Base-by-base conservation (phyloP, 1,139 yeast species). In the Debaryomyces robertsiae region DNA sequence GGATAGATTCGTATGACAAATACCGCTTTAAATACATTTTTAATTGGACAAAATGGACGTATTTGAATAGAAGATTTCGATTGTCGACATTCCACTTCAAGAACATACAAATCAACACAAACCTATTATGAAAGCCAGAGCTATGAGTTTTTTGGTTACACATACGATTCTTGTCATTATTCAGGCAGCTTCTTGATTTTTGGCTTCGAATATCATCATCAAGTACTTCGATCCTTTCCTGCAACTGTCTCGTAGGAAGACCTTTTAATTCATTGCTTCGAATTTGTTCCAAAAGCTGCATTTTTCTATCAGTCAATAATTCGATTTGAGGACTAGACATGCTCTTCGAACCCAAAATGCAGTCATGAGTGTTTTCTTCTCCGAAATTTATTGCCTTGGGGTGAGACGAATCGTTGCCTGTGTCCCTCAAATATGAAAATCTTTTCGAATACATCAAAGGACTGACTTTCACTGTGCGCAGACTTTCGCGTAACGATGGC, bases 21-120 rank as follows among this genome's bases (percentile, higher is more conserved):
- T 63, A 71, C 41, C 66, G 65, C 17, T 47, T 43, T 39, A 68
- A 49, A 24, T 54, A 51, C 24, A 60, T 52, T 32, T 54, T 56
- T 35, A 67, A 49, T 32, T 66, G 67, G 11, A 71, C 70, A 44
- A 65, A 69, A 49, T 71, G 75, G 37, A 72, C 48, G 48, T 71
- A 73, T 46, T 63, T 67, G 45, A 66, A 52, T 7, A 70, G 47
- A 16, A 54, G 48, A 42, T 73, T 68, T 22, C 78, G 50, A 42
- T 67, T 69, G 11, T 55, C 46, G 30, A 61, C 60, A 46, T 73
- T 73, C 77, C 77, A 73, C 46, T 72, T 73, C 33, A 72, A 54
- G 30, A 69, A 58, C 74, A 69, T 70, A 32, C 67, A 61, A 22
- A 69, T 59, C 23, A 71, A 55, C 2, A 70, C 57, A 45, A 73